Conservation (phyloP, 176 grass and related monocot genomes). For the Zea mays region Zm-B73-REFERENCE-NAM-5.0 NC_050096.1:203839001-203839500, state of each 20-base stretch:
- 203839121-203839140: not conserved
- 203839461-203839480: not conserved
- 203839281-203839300: not conserved
- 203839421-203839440: conserved; percentile 1
- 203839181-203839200: not conserved
- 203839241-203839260: not conserved
- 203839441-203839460: not conserved
- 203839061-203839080: conserved; percentile 16
- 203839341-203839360: not conserved
- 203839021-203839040: not conserved
- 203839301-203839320: not conserved
- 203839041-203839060: conserved; percentile 6
- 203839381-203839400: not conserved
- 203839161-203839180: not conserved
- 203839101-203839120: conserved; percentile 85
- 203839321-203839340: not conserved
- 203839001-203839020: not conserved
- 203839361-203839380: not conserved
- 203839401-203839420: not conserved
- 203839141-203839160: not conserved
- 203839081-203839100: conserved; percentile 73
- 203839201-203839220: not conserved
- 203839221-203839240: not conserved
- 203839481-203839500: not conserved
- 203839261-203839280: not conserved